These are phyloP conservation scores for Dactylella cylindrospora DNA, from an alignment of 2,329 filamentous ascomycete species.

Conservation along the genomic window DNA sequence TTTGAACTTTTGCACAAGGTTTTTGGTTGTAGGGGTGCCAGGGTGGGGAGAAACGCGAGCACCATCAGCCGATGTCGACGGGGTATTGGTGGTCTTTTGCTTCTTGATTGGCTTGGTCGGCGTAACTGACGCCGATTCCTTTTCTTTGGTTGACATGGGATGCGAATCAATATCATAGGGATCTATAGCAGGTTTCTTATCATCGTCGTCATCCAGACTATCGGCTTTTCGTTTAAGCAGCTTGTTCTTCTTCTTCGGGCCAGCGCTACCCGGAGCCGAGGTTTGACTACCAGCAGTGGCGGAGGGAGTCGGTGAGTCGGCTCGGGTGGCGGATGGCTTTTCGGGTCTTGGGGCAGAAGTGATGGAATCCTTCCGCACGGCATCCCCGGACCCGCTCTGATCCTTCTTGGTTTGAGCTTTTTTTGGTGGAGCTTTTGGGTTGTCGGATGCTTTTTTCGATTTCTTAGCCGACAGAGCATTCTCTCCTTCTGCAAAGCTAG, in stretches of 20 bases:
- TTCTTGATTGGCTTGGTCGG: slow-evolving; percentile 39
- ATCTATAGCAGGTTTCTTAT: slow-evolving; percentile 21
- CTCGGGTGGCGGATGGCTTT: slow-evolving; percentile 26
- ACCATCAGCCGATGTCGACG: slow-evolving; percentile 16
- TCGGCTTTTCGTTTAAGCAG: slow-evolving; percentile 38
- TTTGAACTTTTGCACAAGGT: slow-evolving; percentile 36
- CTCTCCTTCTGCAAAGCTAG: slow-evolving; percentile 33
- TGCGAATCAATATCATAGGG: slow-evolving; percentile 38
- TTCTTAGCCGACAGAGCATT: slow-evolving; percentile 23
- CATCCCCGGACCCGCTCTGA: slow-evolving; percentile 4
- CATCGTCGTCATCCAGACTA: slow-evolving; percentile 30
- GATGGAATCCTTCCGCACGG: slow-evolving; percentile 32
- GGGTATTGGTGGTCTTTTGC: slow-evolving; percentile 37
- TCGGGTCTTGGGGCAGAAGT: slow-evolving; percentile 35
- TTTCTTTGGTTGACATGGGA: slow-evolving; percentile 22
- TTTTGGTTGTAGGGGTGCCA: slow-evolving; percentile 29
- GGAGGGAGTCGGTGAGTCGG: slow-evolving; percentile 25
- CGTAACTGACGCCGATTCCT: slow-evolving; percentile 15
- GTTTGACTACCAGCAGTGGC: background rate
- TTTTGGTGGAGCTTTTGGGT: slow-evolving; percentile 27
- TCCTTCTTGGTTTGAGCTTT: slow-evolving; percentile 31
- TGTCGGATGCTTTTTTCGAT: slow-evolving; percentile 23
- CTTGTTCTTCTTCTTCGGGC: slow-evolving; percentile 35
- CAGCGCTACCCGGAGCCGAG: background rate
- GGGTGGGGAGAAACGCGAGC: slow-evolving; percentile 35